Percentiles rank a stretch among this genome's conserved stretches.
These are phyloP conservation scores for Gossypium bickii DNA, from an alignment of 345 rosid species.

Conservation along the genomic window DNA sequence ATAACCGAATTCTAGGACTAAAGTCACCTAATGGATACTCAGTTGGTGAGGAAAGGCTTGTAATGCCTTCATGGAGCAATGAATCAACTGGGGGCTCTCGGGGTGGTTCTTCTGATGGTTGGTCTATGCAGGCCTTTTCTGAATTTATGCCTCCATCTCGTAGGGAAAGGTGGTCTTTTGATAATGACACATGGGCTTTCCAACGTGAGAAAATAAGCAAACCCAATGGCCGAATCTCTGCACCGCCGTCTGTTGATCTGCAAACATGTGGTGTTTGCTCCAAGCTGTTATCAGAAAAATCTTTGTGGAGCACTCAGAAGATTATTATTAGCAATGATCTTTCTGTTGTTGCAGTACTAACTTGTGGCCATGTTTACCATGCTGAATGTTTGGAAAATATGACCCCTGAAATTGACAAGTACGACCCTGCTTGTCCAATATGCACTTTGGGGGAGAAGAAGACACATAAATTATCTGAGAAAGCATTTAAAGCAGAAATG, in stretches of 20 bases:
- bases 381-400: slow-evolving; percentile 92
- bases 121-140: slow-evolving; percentile 82
- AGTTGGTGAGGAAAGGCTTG: slow-evolving; percentile 40
- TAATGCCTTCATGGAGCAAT: slow-evolving; percentile 47
- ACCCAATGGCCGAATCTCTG: slow-evolving; percentile 37
- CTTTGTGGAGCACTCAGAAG: slow-evolving; percentile 74
- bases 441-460: slow-evolving; percentile 88
- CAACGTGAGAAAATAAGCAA: slow-evolving; percentile 43
- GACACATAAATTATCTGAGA: slow-evolving; percentile 66
- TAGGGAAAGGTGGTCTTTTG: slow-evolving; percentile 57
- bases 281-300: slow-evolving; percentile 70
- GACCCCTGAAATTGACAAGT: slow-evolving; percentile 74
- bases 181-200: slow-evolving; percentile 46
- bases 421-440: slow-evolving; percentile 87
- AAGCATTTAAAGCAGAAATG: slow-evolving; percentile 70
- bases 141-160: slow-evolving; percentile 71
- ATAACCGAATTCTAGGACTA: slow-evolving; percentile 30
- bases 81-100: slow-evolving; percentile 51
- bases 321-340: slow-evolving; percentile 57
- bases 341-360: slow-evolving; percentile 67
- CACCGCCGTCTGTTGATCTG: slow-evolving; percentile 43
- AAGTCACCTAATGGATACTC: slow-evolving; percentile 39
- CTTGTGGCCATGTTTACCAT: slow-evolving; percentile 94
- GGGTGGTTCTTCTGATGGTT: slow-evolving; percentile 71
- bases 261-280: slow-evolving; percentile 88